Percentiles rank a stretch among this genome's conserved stretches.
phyloP scores from a whole-genome alignment of 2,329 filamentous ascomycete species.

The Alternaria solani region DNA sequence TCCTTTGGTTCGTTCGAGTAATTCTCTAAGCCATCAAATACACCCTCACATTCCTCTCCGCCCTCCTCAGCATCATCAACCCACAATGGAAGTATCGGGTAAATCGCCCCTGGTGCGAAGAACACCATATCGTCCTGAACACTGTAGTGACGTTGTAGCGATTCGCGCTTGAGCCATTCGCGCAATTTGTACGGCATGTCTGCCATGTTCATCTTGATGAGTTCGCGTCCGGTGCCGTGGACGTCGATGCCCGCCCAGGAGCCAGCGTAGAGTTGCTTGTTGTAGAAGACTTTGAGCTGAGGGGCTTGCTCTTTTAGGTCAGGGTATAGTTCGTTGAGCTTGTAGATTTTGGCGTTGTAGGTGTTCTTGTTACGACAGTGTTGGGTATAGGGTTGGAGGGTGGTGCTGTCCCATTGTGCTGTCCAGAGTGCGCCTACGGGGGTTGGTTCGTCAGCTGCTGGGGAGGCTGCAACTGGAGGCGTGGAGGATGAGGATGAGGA shows the following conservation, averaged over 20 bases:
- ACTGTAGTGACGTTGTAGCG: slow-evolving; percentile 51
- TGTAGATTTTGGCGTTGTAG: slow-evolving; percentile 41
- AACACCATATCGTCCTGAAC: slow-evolving; percentile 57
- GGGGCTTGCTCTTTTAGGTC: slow-evolving; percentile 41
- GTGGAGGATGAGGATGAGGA: slow-evolving; percentile 22
- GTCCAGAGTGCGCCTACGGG: slow-evolving; percentile 45
- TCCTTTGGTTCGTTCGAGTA: slow-evolving; percentile 42
- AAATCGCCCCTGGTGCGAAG: slow-evolving; percentile 63
- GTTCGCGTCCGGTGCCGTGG: slow-evolving; percentile 60
- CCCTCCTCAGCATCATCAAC: slow-evolving; percentile 53
- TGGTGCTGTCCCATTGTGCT: slow-evolving; percentile 35
- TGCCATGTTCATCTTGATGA: slow-evolving; percentile 59
- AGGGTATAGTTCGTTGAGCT: slow-evolving; percentile 44
- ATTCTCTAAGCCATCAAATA: slow-evolving; percentile 44
- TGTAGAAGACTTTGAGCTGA: slow-evolving; percentile 49
- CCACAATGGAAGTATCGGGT: slow-evolving; percentile 61
- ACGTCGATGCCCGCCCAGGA: slow-evolving; percentile 62
- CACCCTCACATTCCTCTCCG: slow-evolving; percentile 50
- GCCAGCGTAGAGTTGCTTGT: slow-evolving; percentile 56
- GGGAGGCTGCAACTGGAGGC: slow-evolving; percentile 15
- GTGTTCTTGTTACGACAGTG: slow-evolving; percentile 30
- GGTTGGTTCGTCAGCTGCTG: slow-evolving; percentile 32
- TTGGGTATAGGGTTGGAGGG: slow-evolving; percentile 33
- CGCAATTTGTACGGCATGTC: slow-evolving; percentile 53
- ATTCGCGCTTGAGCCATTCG: slow-evolving; percentile 60